Percentiles rank a stretch among this genome's conserved stretches.
phyloP scores from a whole-genome alignment of 495 filamentous ascomycete species.

The Trichocladium antarcticum region DNA sequence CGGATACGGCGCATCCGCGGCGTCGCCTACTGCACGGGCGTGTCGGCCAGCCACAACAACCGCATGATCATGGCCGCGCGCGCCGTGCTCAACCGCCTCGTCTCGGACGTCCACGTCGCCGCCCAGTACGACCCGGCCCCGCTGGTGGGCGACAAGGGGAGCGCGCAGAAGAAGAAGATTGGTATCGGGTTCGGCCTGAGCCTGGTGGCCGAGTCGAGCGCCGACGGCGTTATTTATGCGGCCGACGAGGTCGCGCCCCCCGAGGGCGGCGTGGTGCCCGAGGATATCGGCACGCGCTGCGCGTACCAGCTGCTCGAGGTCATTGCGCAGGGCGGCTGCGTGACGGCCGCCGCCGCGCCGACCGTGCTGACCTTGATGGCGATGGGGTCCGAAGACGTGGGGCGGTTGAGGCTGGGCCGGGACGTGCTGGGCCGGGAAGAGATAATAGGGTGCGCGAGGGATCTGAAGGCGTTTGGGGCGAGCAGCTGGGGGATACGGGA shows the following conservation, averaged over 20 bases:
- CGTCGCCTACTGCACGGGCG: constrained; percentile 84
- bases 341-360: constrained; percentile 52
- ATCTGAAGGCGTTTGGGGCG: constrained; percentile 72
- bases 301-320: constrained; percentile 82
- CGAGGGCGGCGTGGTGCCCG: constrained; percentile 67
- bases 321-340: constrained; percentile 71
- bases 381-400: constrained; percentile 68
- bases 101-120: constrained; percentile 72
- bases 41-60: constrained; percentile 82
- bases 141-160: constrained; percentile 51
- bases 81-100: constrained; percentile 74
- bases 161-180: constrained; percentile 38
- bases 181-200: constrained; percentile 81
- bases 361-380: constrained; percentile 84
- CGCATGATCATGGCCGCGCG: constrained; percentile 87
- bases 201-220: constrained; percentile 82
- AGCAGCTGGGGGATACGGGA: constrained; percentile 75
- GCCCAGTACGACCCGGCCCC: constrained; percentile 61
- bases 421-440: constrained; percentile 72
- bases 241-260: constrained; percentile 79
- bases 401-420: constrained; percentile 48
- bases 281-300: constrained; percentile 79
- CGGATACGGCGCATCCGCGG: constrained; percentile 81
- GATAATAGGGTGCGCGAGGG: constrained; percentile 65
- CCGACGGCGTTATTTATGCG: constrained; percentile 65